These are phyloP conservation scores for Chalciporus piperatoides DNA, from an alignment of 1,284 basidiomycete genomes.

Conservation along the genomic window DNA sequence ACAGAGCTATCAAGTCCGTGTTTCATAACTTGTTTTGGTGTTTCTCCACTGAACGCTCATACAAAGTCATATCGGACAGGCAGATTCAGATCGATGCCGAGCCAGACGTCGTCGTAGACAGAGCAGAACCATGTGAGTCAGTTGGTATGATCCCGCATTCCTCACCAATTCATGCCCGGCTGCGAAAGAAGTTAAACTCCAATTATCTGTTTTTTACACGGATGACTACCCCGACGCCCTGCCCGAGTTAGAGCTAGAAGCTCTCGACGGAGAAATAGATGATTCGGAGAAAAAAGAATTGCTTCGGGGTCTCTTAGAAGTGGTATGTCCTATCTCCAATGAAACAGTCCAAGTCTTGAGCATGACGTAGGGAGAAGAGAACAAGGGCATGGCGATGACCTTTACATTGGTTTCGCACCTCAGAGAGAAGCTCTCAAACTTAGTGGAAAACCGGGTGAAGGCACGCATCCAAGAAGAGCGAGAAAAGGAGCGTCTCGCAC, in stretches of 20 bases:
- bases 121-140: slow-evolving; percentile 54
- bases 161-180: slow-evolving; percentile 17
- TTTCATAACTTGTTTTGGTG: slow-evolving; percentile 22
- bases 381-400: slow-evolving; percentile 96
- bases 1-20: slow-evolving; percentile 88
- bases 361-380: slow-evolving; percentile 74
- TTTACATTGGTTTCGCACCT: slow-evolving; percentile 91
- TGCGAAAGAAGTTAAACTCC: slow-evolving; percentile 63
- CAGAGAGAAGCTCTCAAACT: slow-evolving; percentile 68
- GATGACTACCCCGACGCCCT: slow-evolving; percentile 72
- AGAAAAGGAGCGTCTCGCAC: slow-evolving; percentile 66
- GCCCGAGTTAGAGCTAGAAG: slow-evolving; percentile 70
- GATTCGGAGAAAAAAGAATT: slow-evolving; percentile 56
- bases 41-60: slow-evolving; percentile 47
- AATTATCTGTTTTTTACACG: slow-evolving; percentile 68
- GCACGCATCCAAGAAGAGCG: slow-evolving; percentile 58
- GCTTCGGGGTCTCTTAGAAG: slow-evolving; percentile 54
- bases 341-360: slow-evolving; percentile 5
- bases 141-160: slow-evolving; percentile 8
- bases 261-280: slow-evolving; percentile 67
- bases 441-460: slow-evolving; percentile 61
- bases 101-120: slow-evolving; percentile 74
- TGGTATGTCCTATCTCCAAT: slow-evolving; percentile 48
- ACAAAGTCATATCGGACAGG: slow-evolving; percentile 79
- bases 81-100: slow-evolving; percentile 85